Percentiles rank a stretch among this genome's conserved stretches.
Conservation (phyloP, 1,284 basidiomycete species). For the Malassezia furfur region DNA sequence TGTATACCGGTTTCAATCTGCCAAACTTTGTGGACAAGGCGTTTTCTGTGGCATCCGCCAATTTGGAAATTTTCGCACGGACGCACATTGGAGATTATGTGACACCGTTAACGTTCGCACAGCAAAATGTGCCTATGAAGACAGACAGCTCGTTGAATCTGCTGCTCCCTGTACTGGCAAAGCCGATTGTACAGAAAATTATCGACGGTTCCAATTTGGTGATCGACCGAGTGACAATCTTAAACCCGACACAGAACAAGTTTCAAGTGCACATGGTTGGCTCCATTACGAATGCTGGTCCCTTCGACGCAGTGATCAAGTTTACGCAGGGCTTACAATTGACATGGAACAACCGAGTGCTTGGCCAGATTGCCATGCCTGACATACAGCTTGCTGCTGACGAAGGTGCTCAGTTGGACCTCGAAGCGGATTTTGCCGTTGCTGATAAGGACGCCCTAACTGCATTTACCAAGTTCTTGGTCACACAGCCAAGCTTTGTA, state of each 20-base stretch:
- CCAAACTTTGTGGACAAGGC: constrained; percentile 60
- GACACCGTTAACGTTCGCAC: constrained; percentile 59
- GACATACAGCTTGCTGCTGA: constrained; percentile 52
- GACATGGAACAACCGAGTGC: constrained; percentile 56
- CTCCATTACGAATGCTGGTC: constrained; percentile 62
- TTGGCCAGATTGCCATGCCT: constrained; percentile 61
- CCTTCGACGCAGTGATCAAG: constrained; percentile 64
- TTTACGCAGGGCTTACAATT: constrained; percentile 61
- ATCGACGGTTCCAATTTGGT: constrained; percentile 56
- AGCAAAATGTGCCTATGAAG: constrained; percentile 55
- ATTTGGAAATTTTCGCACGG: constrained; percentile 57
- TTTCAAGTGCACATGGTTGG: constrained; percentile 61
- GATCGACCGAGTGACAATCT: constrained; percentile 32
- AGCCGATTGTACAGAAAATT: constrained; percentile 68
- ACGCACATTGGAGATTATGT: constrained; percentile 61
- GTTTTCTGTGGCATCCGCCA: constrained; percentile 59
- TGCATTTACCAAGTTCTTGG: constrained; percentile 59
- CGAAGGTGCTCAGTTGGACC: constrained; percentile 58
- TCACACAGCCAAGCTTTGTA: constrained; percentile 62
- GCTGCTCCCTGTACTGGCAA: constrained; percentile 63
- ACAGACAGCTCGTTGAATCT: constrained; percentile 60
- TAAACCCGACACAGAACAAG: constrained; percentile 51
- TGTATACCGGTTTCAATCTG: constrained; percentile 58
- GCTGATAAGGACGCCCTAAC: constrained; percentile 58
- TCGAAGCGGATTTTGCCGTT: constrained; percentile 57